Evolutionary conservation across 306 rosid genomes (phyloP).

Genomic region (Begonia peltatifolia): DNA sequence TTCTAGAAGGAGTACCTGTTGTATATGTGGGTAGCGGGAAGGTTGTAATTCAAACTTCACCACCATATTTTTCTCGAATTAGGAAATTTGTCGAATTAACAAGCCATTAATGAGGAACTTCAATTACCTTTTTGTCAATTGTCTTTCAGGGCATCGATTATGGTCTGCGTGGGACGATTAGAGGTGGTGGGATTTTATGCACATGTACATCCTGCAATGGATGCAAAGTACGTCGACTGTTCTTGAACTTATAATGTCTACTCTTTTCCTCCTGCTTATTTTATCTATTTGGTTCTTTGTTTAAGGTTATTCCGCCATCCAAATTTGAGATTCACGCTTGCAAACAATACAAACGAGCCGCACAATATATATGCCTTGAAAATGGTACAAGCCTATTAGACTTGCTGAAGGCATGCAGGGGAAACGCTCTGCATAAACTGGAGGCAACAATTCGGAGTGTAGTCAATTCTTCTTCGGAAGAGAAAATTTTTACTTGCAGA

Average conservation of each 20-base stretch:
- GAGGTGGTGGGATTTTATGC: slow-evolving; percentile 81
- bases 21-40: slow-evolving; percentile 79
- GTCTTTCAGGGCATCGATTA: slow-evolving; percentile 55
- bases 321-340: slow-evolving; percentile 98
- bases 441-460: slow-evolving; percentile 73
- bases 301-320: slow-evolving; percentile 84
- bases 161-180: slow-evolving; percentile 65
- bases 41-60: slow-evolving; percentile 23
- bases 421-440: slow-evolving; percentile 46
- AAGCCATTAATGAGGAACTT: no score
- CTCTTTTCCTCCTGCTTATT: not conserved
- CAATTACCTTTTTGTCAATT: not conserved
- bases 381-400: slow-evolving; percentile 94
- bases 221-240: slow-evolving; percentile 50
- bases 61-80: no score
- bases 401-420: slow-evolving; percentile 68
- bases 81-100: no score
- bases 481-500: slow-evolving; percentile 60
- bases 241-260: slow-evolving; percentile 5
- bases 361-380: slow-evolving; percentile 85
- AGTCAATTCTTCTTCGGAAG: slow-evolving; percentile 48
- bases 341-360: slow-evolving; percentile 80
- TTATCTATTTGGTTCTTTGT: slow-evolving; percentile 4
- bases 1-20: slow-evolving; percentile 84
- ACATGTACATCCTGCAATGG: slow-evolving; percentile 63